These are phyloP conservation scores for Aspergillus sp. DNA, from an alignment of 2,329 filamentous ascomycete genomes.

Conservation along the genomic window DNA sequence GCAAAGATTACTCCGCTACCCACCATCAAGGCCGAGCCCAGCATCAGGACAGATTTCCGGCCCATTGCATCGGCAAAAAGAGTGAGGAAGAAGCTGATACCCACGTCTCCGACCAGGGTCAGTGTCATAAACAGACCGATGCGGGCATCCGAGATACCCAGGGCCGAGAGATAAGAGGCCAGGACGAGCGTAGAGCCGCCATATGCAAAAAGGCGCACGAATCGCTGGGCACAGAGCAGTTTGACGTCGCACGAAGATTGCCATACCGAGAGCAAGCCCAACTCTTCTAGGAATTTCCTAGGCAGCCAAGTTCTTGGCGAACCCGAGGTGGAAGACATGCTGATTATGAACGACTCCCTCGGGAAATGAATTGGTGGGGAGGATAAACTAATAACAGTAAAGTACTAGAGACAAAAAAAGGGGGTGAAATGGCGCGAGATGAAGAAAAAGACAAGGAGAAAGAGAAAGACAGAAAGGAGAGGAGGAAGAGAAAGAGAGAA, in stretches of 20 bases:
- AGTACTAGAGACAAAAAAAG: too few relatives aligned
- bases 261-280: slow-evolving; percentile 40
- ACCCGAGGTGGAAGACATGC: not conserved
- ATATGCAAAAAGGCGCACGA: slow-evolving; percentile 63
- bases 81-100: slow-evolving; percentile 58
- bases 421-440: too few relatives aligned
- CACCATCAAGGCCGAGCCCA: slow-evolving; percentile 58
- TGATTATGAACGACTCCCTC: too few relatives aligned
- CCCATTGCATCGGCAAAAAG: slow-evolving; percentile 61
- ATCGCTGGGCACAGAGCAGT: slow-evolving; percentile 41
- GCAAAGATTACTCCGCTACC: slow-evolving; percentile 57
- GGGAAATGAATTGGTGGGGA: not conserved
- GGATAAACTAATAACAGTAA: not conserved
- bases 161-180: slow-evolving; percentile 59
- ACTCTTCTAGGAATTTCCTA: slow-evolving; percentile 25
- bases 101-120: slow-evolving; percentile 61
- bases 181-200: slow-evolving; percentile 61
- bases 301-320: slow-evolving; percentile 1
- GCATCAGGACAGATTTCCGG: slow-evolving; percentile 53
- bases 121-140: slow-evolving; percentile 67
- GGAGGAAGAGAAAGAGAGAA: too few relatives aligned
- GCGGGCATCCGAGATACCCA: slow-evolving; percentile 56
- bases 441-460: too few relatives aligned
- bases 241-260: slow-evolving; percentile 38
- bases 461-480: too few relatives aligned